Evolutionary conservation across 768 basidiomycete genomes (phyloP).

Genomic region (Termitomyces sp.): DNA sequence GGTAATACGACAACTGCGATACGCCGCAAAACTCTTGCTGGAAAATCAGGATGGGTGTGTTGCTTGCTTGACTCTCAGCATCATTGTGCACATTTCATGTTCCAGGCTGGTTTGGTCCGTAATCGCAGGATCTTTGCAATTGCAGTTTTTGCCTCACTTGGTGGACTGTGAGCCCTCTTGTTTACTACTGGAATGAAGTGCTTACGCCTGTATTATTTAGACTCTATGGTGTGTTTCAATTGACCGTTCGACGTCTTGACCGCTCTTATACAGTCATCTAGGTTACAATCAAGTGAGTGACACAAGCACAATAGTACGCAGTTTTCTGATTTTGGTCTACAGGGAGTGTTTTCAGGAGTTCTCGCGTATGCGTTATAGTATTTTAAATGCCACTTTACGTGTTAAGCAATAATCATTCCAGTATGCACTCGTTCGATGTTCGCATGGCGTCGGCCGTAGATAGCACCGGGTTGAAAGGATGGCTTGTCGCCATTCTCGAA

Average conservation of each 20-base stretch:
- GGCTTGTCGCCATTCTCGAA: constrained; percentile 72
- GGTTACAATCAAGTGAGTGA: constrained; percentile 58
- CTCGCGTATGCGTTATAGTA: constrained; percentile 39
- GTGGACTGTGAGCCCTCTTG: constrained; percentile 52
- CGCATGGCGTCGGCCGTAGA: constrained; percentile 53
- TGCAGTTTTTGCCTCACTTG: constrained; percentile 73
- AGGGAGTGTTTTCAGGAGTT: constrained; percentile 77
- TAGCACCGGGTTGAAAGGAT: constrained; percentile 53
- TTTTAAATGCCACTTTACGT: neutral
- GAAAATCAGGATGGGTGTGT: constrained; percentile 63
- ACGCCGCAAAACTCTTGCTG: constrained; percentile 51
- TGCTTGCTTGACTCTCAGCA: too few relatives aligned
- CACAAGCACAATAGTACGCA: neutral
- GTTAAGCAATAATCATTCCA: constrained; percentile 10
- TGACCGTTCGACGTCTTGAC: constrained; percentile 4
- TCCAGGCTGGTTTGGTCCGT: constrained; percentile 55
- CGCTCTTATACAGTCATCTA: constrained; percentile 15
- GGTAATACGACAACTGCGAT: constrained; percentile 28
- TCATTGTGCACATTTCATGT: neutral
- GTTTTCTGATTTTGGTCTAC: neutral
- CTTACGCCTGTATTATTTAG: constrained; percentile 25
- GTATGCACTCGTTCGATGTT: constrained; percentile 45
- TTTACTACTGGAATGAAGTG: neutral
- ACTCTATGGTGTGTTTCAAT: constrained; percentile 46
- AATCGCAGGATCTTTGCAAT: constrained; percentile 63